Evolutionary conservation across 352 stramenopile genomes (phyloP), one percentile per base, ranked within the genome.

Genomic region (Globisporangium echinulatum): DNA sequence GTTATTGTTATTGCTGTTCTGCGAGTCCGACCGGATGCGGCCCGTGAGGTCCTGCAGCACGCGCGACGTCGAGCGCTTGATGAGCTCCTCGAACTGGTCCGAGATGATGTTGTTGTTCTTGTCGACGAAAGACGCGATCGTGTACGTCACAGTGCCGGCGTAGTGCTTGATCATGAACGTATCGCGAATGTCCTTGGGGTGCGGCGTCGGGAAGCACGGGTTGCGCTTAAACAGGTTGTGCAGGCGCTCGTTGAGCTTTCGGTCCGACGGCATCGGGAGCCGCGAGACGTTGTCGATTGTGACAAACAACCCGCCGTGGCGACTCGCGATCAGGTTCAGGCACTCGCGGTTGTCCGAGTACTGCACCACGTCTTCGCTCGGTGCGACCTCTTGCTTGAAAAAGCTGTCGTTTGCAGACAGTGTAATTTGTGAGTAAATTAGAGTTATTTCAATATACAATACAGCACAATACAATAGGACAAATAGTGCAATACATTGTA

Each of bases 61-160:
- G 39, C 77, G 81, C 25, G 85, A 87, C 9, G 74, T 77, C 9
- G 82, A 91, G 57, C 73, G 75, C 70, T 94, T 90, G 52, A 96
- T 70, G 17, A 97, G 59, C 54, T 96, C 85, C 50, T 95, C 77
- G 55, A 94, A 91, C 54, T 96, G 86, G 49, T 95, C 86, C 47
- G 88, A 90, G 48, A 96, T 80, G 56, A 92, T 90, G 71, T 95
- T 92, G 74, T 92, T 96, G 73, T 96, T 96, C 72, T 96, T 96
- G 68, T 90, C 82, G 14, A 96, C 72, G 49, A 96, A 96, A 42
- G 81, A 90, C 54, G 85, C 64, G 62, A 94, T 92, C 17, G 74
- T 88, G 73, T 96, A 96, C 9, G 77, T 78, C 33, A 95, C 83
- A 0, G 85, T 87, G 17, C 85, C 87, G 3, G 87, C 88, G 49